Percentiles rank a stretch among this genome's conserved stretches.
phyloP scores from a whole-genome alignment of 768 basidiomycete genomes.

The Boletus sp. region DNA sequence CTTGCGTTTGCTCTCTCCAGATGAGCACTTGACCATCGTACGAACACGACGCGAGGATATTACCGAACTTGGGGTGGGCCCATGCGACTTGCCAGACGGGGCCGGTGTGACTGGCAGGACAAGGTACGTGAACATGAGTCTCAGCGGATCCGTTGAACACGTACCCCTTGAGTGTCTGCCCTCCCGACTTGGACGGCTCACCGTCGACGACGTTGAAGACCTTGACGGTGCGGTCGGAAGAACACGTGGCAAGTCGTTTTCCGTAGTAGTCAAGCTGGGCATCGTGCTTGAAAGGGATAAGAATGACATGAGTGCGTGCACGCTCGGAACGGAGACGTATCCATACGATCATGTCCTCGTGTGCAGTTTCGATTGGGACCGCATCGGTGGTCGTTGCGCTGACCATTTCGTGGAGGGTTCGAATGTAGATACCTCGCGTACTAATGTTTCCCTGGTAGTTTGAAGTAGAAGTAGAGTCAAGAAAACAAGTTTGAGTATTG shows the following conservation, averaged over 20 bases:
- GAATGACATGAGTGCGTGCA: not conserved
- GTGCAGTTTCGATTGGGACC: constrained; percentile 88
- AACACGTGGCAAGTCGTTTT: constrained; percentile 94
- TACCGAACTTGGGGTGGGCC: constrained; percentile 97
- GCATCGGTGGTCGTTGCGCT: constrained; percentile 57
- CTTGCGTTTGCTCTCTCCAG: constrained; percentile 83
- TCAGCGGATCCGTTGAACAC: constrained; percentile 6
- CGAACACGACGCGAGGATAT: constrained; percentile 95
- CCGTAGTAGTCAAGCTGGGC: constrained; percentile 98
- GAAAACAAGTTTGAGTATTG: not conserved
- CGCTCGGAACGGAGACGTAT: not conserved
- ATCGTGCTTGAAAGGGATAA: constrained; percentile 67
- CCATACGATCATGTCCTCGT: constrained; percentile 96
- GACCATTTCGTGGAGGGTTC: constrained; percentile 11
- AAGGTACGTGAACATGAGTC: not conserved
- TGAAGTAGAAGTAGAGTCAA: not conserved
- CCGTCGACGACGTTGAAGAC: constrained; percentile 94
- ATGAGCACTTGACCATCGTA: constrained; percentile 98
- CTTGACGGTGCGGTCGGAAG: constrained; percentile 91
- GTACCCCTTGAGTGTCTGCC: constrained; percentile 80
- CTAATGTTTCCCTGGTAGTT: not conserved
- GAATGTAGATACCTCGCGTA: not conserved
- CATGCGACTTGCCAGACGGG: constrained; percentile 98
- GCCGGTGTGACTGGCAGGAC: constrained; percentile 75
- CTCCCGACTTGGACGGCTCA: constrained; percentile 62